Evolutionary conservation across 2,329 filamentous ascomycete species (phyloP).

Genomic region (Neonectria ditissima): DNA sequence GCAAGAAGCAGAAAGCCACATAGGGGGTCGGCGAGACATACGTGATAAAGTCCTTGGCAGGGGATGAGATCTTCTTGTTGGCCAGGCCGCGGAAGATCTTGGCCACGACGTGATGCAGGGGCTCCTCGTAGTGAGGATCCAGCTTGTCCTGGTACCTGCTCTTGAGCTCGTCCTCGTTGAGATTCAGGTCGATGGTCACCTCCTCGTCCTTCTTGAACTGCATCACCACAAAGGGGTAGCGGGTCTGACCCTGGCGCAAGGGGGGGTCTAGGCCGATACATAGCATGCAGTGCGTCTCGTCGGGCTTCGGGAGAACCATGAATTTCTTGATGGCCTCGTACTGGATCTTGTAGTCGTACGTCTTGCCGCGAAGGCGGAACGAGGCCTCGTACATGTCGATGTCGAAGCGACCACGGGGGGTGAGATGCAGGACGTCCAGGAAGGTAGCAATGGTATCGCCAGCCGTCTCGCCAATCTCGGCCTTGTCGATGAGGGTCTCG

Average conservation of each 20-base stretch:
- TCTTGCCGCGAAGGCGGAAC: conserved; percentile 97
- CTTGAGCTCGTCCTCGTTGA: conserved; percentile 89
- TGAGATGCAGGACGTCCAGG: conserved; percentile 95
- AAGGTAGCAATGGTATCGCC: conserved; percentile 98
- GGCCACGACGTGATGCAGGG: conserved; percentile 91
- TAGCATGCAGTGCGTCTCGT: conserved; percentile 95
- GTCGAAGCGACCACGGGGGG: conserved; percentile 97
- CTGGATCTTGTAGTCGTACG: conserved; percentile 99
- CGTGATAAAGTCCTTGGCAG: conserved; percentile 93
- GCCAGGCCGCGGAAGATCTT: conserved; percentile 95
- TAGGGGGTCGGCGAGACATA: conserved; percentile 50
- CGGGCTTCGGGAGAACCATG: conserved; percentile 98
- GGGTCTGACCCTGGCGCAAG: conserved; percentile 94
- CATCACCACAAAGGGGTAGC: conserved; percentile 99
- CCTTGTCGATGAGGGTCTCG: conserved; percentile 97
- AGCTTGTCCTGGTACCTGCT: conserved; percentile 90
- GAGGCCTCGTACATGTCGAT: conserved; percentile 99
- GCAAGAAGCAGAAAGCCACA: neutral
- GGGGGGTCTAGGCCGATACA: conserved; percentile 95
- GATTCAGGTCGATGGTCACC: conserved; percentile 94
- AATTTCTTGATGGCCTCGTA: conserved; percentile 99
- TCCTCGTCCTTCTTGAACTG: conserved; percentile 99
- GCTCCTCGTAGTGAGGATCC: conserved; percentile 89
- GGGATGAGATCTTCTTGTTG: conserved; percentile 93
- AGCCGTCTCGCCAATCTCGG: conserved; percentile 98